Base-by-base conservation (phyloP, 768 basidiomycete genomes). In the Dendrothele bispora region DNA sequence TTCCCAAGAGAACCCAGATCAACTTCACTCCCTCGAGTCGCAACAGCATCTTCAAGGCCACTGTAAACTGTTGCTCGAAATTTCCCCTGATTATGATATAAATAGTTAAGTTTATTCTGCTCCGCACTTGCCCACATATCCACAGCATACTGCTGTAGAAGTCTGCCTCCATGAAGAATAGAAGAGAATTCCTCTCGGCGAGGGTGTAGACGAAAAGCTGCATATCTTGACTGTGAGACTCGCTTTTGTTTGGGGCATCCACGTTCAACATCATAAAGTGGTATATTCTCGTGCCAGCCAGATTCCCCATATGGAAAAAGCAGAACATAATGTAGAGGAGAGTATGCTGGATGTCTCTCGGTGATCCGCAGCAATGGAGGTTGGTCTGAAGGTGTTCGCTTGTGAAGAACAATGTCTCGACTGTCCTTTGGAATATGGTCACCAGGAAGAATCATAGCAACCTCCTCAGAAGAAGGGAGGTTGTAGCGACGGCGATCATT, bases 71-170 rank as follows among this genome's bases (percentile, higher is more conserved):
- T 54, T 3, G 69, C 61, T 3, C 72, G 60, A 6, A 78, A 47
- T 14, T 11, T 47, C 2, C 15, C 42, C 38, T 79, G 73, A 50
- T 78, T 65, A 4, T 52, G 20, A 3, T 45, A 21, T 5, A 64
- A 21, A 52, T 55, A 79, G 2, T 43, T 40, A 0, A 79, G 63
- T 2, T 66, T 53, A 3, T 55, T 47, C 21, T 74, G 71, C 5
- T 78, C 75, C 8, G 65, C 50, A 1, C 60, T 55, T 3, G 74
- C 75, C 62, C 66, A 77, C 2, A 49, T 56, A 61, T 78, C 69
- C 45, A 64, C 61, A 25, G 67, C 35, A 46, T 64, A 69, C 46
- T 73, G 65, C 43, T 75, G 71, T 26, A 77, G 63, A 0, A 78
- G 60, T n/a, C 57, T 53, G 3, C 65, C 63, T 47, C 56, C 66